Conservation (phyloP, 805 yeast genomes). For the Candida montana region DNA sequence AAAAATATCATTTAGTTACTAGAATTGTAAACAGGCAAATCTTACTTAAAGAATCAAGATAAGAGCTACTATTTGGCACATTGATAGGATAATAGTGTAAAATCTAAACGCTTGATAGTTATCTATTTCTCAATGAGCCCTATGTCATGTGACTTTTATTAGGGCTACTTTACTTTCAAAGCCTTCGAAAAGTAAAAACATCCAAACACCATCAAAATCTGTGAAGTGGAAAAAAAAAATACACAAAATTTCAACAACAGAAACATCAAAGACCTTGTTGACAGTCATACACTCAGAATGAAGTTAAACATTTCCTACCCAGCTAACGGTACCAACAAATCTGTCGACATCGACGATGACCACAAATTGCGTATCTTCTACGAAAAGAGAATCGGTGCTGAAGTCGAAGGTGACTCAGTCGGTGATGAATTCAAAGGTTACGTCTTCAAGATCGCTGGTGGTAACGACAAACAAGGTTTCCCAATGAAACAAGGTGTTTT, state of each 20-base stretch:
- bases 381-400: conserved; percentile 99
- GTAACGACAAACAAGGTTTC: conserved; percentile 99
- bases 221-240: conserved; percentile 3
- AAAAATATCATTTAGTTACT: conserved; percentile 16
- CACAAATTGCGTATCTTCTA: conserved; percentile 97
- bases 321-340: conserved; percentile 99
- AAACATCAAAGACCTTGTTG: background rate
- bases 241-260: background rate
- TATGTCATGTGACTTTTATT: background rate
- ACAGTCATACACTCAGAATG: conserved; percentile 6
- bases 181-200: background rate
- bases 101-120: too few relatives aligned
- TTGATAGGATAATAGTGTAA: too few relatives aligned
- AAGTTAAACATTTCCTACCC: conserved; percentile 97
- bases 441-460: conserved; percentile 98
- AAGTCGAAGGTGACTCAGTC: conserved; percentile 96
- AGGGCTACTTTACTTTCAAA: conserved; percentile 1
- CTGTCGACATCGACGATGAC: conserved; percentile 97
- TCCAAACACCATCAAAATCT: conserved; percentile 2
- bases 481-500: conserved; percentile 99
- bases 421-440: conserved; percentile 99
- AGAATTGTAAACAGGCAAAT: background rate
- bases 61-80: too few relatives aligned
- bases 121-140: too few relatives aligned
- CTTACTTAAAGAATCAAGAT: too few relatives aligned